Evolutionary conservation across 768 basidiomycete genomes (phyloP).

Genomic region (Suillus discolor): DNA sequence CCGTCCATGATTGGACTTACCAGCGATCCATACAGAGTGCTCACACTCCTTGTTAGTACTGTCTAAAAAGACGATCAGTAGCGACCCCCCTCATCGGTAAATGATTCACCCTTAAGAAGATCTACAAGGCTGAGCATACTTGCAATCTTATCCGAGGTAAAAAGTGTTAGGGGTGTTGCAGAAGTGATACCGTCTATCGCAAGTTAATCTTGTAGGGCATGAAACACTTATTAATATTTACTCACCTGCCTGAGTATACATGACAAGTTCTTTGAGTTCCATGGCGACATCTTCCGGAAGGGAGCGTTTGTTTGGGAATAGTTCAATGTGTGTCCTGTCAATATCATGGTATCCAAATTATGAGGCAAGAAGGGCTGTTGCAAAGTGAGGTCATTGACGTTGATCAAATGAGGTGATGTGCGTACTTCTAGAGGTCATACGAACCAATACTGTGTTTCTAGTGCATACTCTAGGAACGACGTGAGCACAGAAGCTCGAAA

Average conservation of each 20-base stretch:
- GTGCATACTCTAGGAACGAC: slow-evolving; percentile 17
- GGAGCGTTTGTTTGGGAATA: slow-evolving; percentile 19
- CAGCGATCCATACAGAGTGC: slow-evolving; percentile 8
- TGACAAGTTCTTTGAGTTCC: slow-evolving; percentile 8
- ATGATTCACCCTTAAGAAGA: neutral
- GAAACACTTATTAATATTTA: neutral
- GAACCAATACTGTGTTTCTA: slow-evolving; percentile 33
- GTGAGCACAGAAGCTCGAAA: neutral
- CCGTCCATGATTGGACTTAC: neutral
- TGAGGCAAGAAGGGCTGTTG: neutral
- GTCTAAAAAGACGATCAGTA: neutral
- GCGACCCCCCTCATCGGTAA: no score
- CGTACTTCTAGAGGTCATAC: neutral
- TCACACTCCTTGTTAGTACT: neutral
- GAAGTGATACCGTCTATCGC: slow-evolving; percentile 41
- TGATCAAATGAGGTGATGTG: neutral
- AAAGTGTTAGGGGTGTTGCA: slow-evolving; percentile 38
- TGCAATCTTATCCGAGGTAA: slow-evolving; percentile 35
- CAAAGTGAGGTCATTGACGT: neutral
- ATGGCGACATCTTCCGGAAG: slow-evolving; percentile 15
- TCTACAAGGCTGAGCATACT: slow-evolving; percentile 35
- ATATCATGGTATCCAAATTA: neutral
- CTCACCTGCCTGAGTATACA: slow-evolving; percentile 11
- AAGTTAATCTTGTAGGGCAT: neutral
- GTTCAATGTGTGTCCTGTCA: slow-evolving; percentile 2